These are phyloP conservation scores for Pythium brassicae DNA, from an alignment of 352 stramenopile species.

Conservation along the genomic window DNA sequence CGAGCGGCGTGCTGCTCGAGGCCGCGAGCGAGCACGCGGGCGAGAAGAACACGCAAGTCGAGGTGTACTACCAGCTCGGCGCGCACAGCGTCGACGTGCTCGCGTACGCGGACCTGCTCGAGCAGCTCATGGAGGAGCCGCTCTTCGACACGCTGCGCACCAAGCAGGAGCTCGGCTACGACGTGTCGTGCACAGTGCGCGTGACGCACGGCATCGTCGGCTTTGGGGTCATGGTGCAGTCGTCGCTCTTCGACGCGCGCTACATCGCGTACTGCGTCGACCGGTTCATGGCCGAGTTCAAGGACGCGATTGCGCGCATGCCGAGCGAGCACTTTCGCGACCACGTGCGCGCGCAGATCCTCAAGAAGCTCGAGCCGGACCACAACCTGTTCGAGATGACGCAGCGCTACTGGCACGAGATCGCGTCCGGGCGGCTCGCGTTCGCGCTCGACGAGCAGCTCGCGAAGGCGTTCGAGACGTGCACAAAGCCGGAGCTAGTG, in stretches of 20 bases:
- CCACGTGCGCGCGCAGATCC: slow-evolving; percentile 72
- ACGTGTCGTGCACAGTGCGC: slow-evolving; percentile 83
- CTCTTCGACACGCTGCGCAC: slow-evolving; percentile 86
- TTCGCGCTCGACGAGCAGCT: slow-evolving; percentile 76
- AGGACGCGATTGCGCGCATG: slow-evolving; percentile 69
- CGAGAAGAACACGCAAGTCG: slow-evolving; percentile 81
- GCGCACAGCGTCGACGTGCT: slow-evolving; percentile 52
- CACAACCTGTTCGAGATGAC: slow-evolving; percentile 77
- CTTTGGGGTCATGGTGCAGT: slow-evolving; percentile 81
- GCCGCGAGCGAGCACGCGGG: slow-evolving; percentile 63
- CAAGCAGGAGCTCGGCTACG: slow-evolving; percentile 87
- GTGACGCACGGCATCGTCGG: slow-evolving; percentile 80
- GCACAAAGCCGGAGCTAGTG: slow-evolving; percentile 63
- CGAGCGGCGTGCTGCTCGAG: slow-evolving; percentile 45
- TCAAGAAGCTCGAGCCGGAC: slow-evolving; percentile 78
- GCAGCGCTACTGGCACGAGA: slow-evolving; percentile 79
- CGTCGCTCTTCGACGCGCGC: slow-evolving; percentile 60
- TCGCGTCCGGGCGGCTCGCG: slow-evolving; percentile 57
- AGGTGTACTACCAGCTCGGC: slow-evolving; percentile 87
- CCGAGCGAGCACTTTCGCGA: slow-evolving; percentile 67
- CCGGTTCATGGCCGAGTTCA: slow-evolving; percentile 75
- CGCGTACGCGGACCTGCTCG: slow-evolving; percentile 77
- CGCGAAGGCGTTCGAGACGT: slow-evolving; percentile 61
- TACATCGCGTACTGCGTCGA: slow-evolving; percentile 70
- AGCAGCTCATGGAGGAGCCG: slow-evolving; percentile 88